These are phyloP conservation scores for Phoma sp. DNA, from an alignment of 2,329 filamentous ascomycete species.

Conservation along the genomic window DNA sequence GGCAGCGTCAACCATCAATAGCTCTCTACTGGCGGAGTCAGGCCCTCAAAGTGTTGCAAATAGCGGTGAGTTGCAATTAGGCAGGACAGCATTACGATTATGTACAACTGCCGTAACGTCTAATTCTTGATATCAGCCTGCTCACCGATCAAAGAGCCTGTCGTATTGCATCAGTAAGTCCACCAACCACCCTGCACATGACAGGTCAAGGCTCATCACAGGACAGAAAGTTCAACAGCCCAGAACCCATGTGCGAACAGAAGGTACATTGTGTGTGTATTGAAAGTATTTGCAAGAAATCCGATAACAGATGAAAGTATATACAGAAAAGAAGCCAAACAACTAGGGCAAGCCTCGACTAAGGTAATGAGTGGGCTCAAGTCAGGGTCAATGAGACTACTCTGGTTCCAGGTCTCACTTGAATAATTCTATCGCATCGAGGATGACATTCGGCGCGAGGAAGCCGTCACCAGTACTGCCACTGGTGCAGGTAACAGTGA, in stretches of 20 bases:
- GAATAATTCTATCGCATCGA: conserved; percentile 46
- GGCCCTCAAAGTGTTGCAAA: neutral
- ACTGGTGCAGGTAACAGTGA: conserved; percentile 65
- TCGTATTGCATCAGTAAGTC: neutral
- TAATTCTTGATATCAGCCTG: neutral
- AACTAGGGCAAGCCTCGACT: neutral
- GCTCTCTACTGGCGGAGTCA: neutral
- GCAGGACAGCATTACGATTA: neutral
- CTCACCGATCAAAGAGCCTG: conserved; percentile 7
- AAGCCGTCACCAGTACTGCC: conserved; percentile 63
- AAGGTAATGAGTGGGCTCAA: neutral
- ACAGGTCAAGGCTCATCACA: neutral
- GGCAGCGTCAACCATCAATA: neutral
- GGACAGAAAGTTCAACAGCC: neutral
- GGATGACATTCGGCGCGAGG: conserved; percentile 62
- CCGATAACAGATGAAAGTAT: neutral
- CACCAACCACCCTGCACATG: neutral
- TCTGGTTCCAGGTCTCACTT: conserved; percentile 15
- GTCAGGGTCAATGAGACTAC: neutral
- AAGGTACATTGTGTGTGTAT: neutral
- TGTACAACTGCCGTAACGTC: neutral
- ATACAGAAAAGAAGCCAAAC: neutral
- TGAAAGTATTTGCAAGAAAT: neutral
- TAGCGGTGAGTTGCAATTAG: conserved; percentile 1
- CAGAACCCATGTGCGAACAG: neutral